Base-by-base conservation (phyloP, 345 rosid genomes). In the Ceriops decandra region DNA sequence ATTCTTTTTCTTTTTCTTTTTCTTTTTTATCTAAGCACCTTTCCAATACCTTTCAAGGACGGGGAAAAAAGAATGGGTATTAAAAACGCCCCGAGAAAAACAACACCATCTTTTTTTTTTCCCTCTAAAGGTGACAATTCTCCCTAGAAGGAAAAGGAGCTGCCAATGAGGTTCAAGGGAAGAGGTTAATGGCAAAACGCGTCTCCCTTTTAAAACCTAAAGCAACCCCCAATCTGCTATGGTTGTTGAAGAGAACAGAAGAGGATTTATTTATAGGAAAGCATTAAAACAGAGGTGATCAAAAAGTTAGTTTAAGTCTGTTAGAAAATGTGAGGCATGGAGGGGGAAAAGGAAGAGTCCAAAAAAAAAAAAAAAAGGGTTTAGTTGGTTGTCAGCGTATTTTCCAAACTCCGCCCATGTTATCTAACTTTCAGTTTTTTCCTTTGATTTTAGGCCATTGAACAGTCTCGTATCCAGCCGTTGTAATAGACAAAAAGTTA, bases 301-400 rank as follows among this genome's bases (percentile, higher is more conserved):
- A 19, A 38, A 56, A 38, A 56, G 47, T 26, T 46, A 32, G 11
- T 64, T 57, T 46, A 64, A 64, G 6, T 47, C 75, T 3, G 75
- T 72, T 64, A 72, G 6, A n/a, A 73, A 67, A 61, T 17, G 1
- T 61, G 71, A 73, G 71, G 67, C 57, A 60, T 19, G 52, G 63
- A 59, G 65, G 9, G 36, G 22, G 58, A 59, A 57, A 63, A 1
- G 46, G 15, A 68, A 31, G 26, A 24, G 7, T n/a, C 54, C 5
- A 57, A 28, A 10, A 42, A 10, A n/a, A 11, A 11, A 7, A 54
- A 26, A 24, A 24, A 24, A 24, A 24, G 26, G 64, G 64, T 42
- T 21, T 28, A 24, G 31, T 13, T 63, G 68, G 62, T 28, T 70
- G 60, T 46, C 63, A 42, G 27, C 49, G 4, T 42, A 3, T 31